Evolutionary conservation across 345 rosid genomes (phyloP), one percentile per base, ranked within the genome.

Genomic region (Gossypium mustelinum): DNA sequence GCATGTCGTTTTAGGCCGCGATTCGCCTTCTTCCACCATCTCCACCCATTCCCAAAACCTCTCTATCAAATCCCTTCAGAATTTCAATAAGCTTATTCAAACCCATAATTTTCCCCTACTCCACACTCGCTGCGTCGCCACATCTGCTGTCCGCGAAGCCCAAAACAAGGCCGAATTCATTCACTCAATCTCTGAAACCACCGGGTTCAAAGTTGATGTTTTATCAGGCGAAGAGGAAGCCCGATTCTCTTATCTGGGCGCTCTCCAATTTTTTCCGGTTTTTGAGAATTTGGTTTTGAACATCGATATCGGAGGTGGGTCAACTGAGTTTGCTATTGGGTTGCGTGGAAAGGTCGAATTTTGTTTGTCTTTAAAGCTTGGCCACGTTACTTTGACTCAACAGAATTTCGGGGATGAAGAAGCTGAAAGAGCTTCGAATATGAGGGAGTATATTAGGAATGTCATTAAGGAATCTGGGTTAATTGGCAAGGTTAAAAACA

Each of bases 271-370:
- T 75, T 51, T 91, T 11, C 87, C 92, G 0, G 81, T 89, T 44
- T 84, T 75, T 73, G 87, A 88, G 13, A 86, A 84, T 69, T 77
- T 79, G 10, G 88, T 80, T 2, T 74, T 91, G 74, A 79, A 80
- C 61, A 75, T 91, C 14, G 97, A 91, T 73, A 87, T 88, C 43
- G 97, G 92, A 60, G 94, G 97, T 72, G 92, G 94, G 8, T 91
- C 97, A 43, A 91, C 92, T 56, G 92, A 91, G 69, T 84, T 89
- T 70, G 89, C 84, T 0, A 80, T 86, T 16, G 94, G 94, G 45
- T 79, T 79, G 65, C 43, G 65, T 68, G 94, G 97, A 43, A 75
- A 78, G 41, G 88, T 89, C 44, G 74, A 80, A 43, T 76, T 83
- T 18, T 89, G 78, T 43, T 75, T 76, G 43, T 87, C 94, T 3